These are phyloP conservation scores for Globisporangium yorkense DNA, from an alignment of 352 stramenopile genomes.

Conservation along the genomic window DNA sequence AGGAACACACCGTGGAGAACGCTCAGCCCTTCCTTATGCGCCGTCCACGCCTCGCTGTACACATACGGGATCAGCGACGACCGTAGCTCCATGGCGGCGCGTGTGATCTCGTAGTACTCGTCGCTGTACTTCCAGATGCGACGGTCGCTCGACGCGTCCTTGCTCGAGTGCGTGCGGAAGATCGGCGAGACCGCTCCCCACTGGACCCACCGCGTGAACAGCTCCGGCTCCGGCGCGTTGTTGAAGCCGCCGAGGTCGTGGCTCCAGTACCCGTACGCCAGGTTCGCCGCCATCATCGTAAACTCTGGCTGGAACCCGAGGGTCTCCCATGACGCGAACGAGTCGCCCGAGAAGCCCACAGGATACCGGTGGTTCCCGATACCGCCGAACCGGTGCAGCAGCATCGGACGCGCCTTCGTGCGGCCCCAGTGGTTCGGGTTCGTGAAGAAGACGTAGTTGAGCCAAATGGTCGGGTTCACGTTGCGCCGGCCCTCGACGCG, in stretches of 20 bases:
- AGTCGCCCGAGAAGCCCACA: constrained; percentile 47
- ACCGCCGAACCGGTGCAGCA: constrained; percentile 42
- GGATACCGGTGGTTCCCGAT: constrained; percentile 51
- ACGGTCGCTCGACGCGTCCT: constrained; percentile 20
- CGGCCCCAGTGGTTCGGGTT: constrained; percentile 24
- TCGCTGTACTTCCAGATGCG: constrained; percentile 31
- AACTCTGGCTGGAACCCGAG: constrained; percentile 44
- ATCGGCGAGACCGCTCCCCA: constrained; percentile 33
- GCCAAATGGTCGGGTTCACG: constrained; percentile 44
- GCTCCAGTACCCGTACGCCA: constrained; percentile 44
- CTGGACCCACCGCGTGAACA: constrained; percentile 43
- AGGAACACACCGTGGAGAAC: constrained; percentile 35
- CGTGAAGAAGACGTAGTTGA: constrained; percentile 42
- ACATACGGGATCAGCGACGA: constrained; percentile 36
- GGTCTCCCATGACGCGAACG: constrained; percentile 25
- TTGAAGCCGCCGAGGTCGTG: constrained; percentile 40
- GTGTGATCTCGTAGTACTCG: constrained; percentile 23
- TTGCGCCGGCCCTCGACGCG: constrained; percentile 15
- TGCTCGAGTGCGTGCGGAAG: constrained; percentile 36
- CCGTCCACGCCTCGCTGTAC: constrained; percentile 26
- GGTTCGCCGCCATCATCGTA: constrained; percentile 36
- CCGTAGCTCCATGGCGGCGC: constrained; percentile 22
- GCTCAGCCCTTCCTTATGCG: constrained; percentile 22
- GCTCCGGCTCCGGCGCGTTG: constrained; percentile 20
- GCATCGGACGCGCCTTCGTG: constrained; percentile 19